A percentile compares a stretch with the other conserved stretches of the same genome.
Conservation (phyloP, 2,329 filamentous ascomycete genomes). For the Botrytis tulipae region DNA sequence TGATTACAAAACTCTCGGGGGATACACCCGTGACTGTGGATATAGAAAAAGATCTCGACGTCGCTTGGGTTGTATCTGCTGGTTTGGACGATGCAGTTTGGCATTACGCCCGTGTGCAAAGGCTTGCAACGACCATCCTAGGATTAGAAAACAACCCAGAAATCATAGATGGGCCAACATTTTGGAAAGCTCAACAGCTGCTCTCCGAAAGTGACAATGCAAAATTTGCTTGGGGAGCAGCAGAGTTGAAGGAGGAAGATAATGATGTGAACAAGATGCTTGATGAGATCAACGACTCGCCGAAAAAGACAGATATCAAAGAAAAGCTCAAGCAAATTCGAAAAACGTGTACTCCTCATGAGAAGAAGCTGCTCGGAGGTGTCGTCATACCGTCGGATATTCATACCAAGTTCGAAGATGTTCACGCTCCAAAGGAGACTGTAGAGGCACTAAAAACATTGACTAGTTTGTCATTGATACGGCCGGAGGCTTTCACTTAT, state of each 20-base stretch:
- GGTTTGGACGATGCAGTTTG: conserved; percentile 54
- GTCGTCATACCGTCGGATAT: conserved; percentile 81
- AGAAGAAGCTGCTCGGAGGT: conserved; percentile 77
- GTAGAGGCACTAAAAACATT: conserved; percentile 85
- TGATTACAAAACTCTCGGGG: conserved; percentile 47
- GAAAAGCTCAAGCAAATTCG: conserved; percentile 49
- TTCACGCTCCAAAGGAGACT: conserved; percentile 78
- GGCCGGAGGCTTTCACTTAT: conserved; percentile 94
- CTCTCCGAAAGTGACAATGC: conserved; percentile 47
- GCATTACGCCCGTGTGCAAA: conserved; percentile 59
- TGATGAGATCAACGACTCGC: conserved; percentile 33
- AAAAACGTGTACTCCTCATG: conserved; percentile 68
- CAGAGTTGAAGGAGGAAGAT: conserved; percentile 44
- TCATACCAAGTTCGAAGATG: conserved; percentile 80
- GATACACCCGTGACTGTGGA: conserved; percentile 30
- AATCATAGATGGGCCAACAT: conserved; percentile 40
- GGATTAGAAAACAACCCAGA: conserved; percentile 41
- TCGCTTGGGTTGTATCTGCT: conserved; percentile 33
- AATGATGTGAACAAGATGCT: conserved; percentile 36
- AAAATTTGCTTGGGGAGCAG: conserved; percentile 45
- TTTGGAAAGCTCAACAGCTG: conserved; percentile 43
- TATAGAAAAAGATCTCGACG: conserved; percentile 35
- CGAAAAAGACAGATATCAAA: conserved; percentile 39
- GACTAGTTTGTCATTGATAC: conserved; percentile 79
- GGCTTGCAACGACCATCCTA: conserved; percentile 51